Percentiles rank a stretch among this genome's conserved stretches.
Conservation (phyloP, 345 rosid genomes). For the Moricandia arvensis region DNA sequence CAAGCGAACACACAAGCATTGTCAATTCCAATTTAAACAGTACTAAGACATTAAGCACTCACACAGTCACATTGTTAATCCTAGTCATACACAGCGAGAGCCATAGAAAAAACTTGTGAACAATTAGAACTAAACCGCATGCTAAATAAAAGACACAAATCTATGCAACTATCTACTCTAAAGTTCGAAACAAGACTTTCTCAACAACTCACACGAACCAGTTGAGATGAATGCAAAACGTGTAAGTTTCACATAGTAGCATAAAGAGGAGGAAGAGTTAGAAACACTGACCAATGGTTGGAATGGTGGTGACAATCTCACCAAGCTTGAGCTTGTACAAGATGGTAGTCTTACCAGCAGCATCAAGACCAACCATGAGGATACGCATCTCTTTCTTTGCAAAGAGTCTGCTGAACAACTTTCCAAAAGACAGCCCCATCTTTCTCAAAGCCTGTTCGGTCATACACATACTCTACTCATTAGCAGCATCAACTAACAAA, state of each 20-base stretch:
- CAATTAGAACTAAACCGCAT: not conserved
- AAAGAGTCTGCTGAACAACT: conserved; percentile 61
- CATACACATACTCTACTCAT: too few relatives aligned
- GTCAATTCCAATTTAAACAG: not conserved
- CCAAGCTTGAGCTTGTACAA: conserved; percentile 72
- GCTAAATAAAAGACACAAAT: too few relatives aligned
- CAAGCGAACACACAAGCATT: not conserved
- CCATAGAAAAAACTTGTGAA: not conserved
- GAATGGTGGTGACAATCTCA: conserved; percentile 72
- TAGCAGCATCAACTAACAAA: not conserved
- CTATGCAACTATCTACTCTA: not conserved
- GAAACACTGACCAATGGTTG: conserved; percentile 58
- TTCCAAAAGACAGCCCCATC: conserved; percentile 68
- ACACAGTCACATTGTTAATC: not conserved
- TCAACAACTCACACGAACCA: not conserved
- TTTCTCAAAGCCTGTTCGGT: conserved; percentile 23
- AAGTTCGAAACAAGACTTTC: not conserved
- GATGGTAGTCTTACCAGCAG: conserved; percentile 67
- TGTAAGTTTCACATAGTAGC: not conserved
- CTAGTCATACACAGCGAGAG: too few relatives aligned
- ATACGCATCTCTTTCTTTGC: conserved; percentile 50
- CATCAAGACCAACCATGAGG: conserved; percentile 44
- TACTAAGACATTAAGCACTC: not conserved
- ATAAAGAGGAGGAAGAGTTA: not conserved
- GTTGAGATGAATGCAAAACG: not conserved